Percentiles rank a stretch among this genome's conserved stretches.
Evolutionary conservation across 805 yeast species (phyloP).

Genomic region (Starmerella tilneyi): DNA sequence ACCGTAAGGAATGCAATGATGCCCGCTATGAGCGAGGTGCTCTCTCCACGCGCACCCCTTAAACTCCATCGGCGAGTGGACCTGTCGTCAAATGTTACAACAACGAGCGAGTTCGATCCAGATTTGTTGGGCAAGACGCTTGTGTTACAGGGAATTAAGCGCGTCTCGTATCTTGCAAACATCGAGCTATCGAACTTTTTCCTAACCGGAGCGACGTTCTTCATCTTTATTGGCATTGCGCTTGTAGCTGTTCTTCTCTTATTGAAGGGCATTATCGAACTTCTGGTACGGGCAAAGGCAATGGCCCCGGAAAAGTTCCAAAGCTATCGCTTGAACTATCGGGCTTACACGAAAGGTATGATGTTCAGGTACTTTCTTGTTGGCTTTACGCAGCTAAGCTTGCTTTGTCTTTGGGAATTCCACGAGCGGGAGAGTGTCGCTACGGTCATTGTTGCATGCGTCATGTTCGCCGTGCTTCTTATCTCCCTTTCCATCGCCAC

Average conservation of each 20-base stretch:
- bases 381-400: conserved; percentile 77
- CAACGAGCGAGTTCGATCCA: conserved; percentile 46
- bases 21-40: not conserved
- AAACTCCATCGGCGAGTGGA: conserved; percentile 6
- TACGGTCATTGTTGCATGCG: conserved; percentile 64
- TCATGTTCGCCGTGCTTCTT: conserved; percentile 48
- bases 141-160: conserved; percentile 79
- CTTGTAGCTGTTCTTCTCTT: conserved; percentile 44
- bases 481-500: conserved; percentile 64
- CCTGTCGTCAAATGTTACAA: conserved; percentile 20
- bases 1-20: not conserved
- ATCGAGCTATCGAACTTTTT: conserved; percentile 82
- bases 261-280: conserved; percentile 63
- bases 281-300: conserved; percentile 47
- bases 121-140: conserved; percentile 57
- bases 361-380: conserved; percentile 71
- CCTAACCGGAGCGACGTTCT: conserved; percentile 76
- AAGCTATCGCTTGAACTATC: conserved; percentile 57
- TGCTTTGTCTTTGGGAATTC: conserved; percentile 83
- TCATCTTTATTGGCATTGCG: conserved; percentile 63
- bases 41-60: not conserved
- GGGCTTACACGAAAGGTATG: conserved; percentile 66
- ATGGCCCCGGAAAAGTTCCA: conserved; percentile 56
- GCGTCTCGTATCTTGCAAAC: conserved; percentile 74
- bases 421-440: conserved; percentile 77